Percentiles rank a stretch among this genome's conserved stretches.
phyloP scores from a whole-genome alignment of 306 rosid species.

The Vachellia pachyceras region DNA sequence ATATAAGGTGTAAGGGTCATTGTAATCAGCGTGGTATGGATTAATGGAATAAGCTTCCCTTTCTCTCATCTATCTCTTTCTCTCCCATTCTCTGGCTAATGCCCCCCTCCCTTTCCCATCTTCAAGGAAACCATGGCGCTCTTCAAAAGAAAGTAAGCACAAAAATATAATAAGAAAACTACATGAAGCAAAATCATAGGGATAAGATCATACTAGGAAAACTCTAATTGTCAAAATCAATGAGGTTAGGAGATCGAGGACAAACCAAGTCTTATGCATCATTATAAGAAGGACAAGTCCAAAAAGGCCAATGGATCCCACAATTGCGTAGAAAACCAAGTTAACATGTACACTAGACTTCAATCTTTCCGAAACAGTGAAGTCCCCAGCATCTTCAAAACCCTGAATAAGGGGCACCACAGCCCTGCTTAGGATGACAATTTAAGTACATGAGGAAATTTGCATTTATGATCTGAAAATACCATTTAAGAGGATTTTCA shows the following conservation, averaged over 20 bases:
- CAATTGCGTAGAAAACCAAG: constrained; percentile 78
- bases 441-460: constrained; percentile 53
- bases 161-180: constrained; percentile 15
- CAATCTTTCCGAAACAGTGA: constrained; percentile 83
- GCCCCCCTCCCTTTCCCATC: background rate
- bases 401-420: constrained; percentile 99
- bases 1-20: background rate
- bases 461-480: constrained; percentile 28
- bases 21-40: background rate
- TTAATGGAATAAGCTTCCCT: background rate
- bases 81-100: background rate
- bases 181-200: constrained; percentile 12
- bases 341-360: constrained; percentile 93
- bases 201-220: constrained; percentile 22
- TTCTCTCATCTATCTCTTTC: background rate
- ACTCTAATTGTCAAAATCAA: constrained; percentile 32
- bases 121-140: constrained; percentile 16
- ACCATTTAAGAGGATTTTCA: constrained; percentile 30
- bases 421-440: constrained; percentile 80
- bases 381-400: constrained; percentile 99
- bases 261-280: constrained; percentile 72
- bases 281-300: constrained; percentile 78
- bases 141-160: constrained; percentile 23
- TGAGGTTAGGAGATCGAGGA: constrained; percentile 38
- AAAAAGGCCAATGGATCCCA: constrained; percentile 77